Evolutionary conservation across 495 filamentous ascomycete genomes (phyloP), one percentile per base, ranked within the genome.

Genomic region (Penicillium maclennaniae): DNA sequence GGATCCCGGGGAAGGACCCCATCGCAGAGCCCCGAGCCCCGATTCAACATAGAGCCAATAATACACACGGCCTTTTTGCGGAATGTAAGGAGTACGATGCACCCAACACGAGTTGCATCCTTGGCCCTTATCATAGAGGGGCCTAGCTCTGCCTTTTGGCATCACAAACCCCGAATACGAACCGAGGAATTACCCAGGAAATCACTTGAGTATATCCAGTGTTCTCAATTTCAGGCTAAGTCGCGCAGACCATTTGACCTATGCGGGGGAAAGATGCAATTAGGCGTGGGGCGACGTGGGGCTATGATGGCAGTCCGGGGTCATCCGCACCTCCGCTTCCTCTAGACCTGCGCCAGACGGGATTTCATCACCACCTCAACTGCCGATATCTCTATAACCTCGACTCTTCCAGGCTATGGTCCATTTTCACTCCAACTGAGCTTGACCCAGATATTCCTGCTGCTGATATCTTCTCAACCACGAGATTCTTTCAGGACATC

Each of bases 211-310:
- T 1, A 16, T 40, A 20, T 39, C 17, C 37, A 39, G 37, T 15
- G 7, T 1, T 39, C 16, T 39, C 37, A 16, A 8, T 14, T 19
- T 39, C 37, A 39, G 15, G 37, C 6, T 23, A 23, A 23, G 27
- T 31, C 27, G 10, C 27, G 27, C 27, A 31, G 27, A 31, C 27
- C 23, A 5, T 36, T 19, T 47, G 45, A 23, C 23, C 23, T 23
- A 48, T 48, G 47, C 28, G 47, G 47, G 47, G 47, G 23, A 6
- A 12, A 5, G 5, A 6, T 37, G 23, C 23, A 10, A 15, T 27
- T 40, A 20, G 23, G 9, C 16, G 37, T 25, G 47, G 36, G 47
- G 47, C 23, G 47, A 49, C 37, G 47, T 49, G 47, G 47, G 47
- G 47, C 47, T 10, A 34, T 34, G 31, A 34, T 34, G 31, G 10